Base-by-base conservation (phyloP, 2,329 filamentous ascomycete species). In the Fusarium neocosmosporiellum region DNA sequence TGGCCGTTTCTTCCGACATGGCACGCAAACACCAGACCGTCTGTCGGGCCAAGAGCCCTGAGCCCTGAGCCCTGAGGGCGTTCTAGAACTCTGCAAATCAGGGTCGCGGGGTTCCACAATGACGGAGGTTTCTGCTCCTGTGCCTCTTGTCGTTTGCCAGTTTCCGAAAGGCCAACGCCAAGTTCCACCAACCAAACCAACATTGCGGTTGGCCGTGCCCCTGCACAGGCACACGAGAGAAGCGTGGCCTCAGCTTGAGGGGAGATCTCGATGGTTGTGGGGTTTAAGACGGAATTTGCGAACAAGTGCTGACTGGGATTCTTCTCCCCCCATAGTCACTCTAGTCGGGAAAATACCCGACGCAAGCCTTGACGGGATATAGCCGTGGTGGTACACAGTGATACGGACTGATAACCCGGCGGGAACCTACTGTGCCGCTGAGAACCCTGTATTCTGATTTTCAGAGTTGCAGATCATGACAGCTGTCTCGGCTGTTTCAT, bases 21-120 rank as follows among this genome's bases (percentile, higher is more conserved):
- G 41, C 55, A 65, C 67, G 11, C 67, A 69, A 55, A 46, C 59
- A 59, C 20, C 48, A 60, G 46, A 53, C 60, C 39, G 22, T 48
- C 36, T 31, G 5, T 36, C 22, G 10, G 50, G 50, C 59, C 37
- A 67, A 59, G 63, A 54, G n/a, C n/a, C n/a, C n/a, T n/a, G n/a
- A n/a, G 58, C 58, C 27, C 63, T 57, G 63, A 55, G 43, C 18
- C 55, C 33, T 33, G 46, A 29, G 63, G 53, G 43, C 31, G 68
- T 66, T 76, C 71, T 76, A 71, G 66, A 74, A 67, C 63, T 62
- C 43, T 68, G 65, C 8, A 66, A 71, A 72, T 50, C 67, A 71
- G 55, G 71, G 70, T 66, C 63, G 73, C 36, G 55, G 58, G 71
- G 63, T 70, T 60, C 65, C 64, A 69, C 69, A 68, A 65, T 70